Percentiles rank a stretch among this genome's conserved stretches.
phyloP scores from a whole-genome alignment of 305 asterid genomes.

The Nicotiana rustica region DNA sequence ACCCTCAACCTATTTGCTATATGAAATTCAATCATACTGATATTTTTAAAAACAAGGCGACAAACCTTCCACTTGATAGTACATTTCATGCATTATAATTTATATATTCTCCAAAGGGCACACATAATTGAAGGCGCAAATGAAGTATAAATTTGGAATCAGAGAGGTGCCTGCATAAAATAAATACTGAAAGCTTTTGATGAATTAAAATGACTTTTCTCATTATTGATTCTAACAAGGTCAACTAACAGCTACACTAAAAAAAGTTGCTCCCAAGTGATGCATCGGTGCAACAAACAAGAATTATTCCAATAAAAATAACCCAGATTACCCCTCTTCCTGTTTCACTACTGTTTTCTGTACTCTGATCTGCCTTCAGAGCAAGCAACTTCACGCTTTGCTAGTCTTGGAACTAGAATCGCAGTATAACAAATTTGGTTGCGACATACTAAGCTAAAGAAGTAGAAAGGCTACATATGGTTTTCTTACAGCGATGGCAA shows the following conservation, averaged over 20 bases:
- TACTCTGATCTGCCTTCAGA: background rate
- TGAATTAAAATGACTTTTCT: background rate
- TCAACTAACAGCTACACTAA: background rate
- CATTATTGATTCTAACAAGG: slow-evolving; percentile 15
- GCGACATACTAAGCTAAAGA: background rate
- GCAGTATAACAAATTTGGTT: background rate
- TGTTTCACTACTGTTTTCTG: background rate
- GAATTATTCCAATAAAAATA: background rate
- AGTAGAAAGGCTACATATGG: background rate
- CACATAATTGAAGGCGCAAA: background rate
- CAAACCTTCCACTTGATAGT: background rate
- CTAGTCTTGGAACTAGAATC: background rate
- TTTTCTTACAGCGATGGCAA: background rate
- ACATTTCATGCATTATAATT: background rate
- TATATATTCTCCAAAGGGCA: background rate
- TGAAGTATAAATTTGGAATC: background rate
- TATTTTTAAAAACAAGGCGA: background rate
- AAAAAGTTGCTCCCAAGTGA: background rate
- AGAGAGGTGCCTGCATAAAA: background rate
- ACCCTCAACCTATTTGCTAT: too few species aligned
- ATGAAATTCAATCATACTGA: background rate
- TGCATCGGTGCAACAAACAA: background rate
- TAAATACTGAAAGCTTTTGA: background rate
- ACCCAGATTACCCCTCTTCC: background rate
- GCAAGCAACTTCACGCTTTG: background rate